A percentile compares a stretch with the other conserved stretches of the same genome.
Conservation (phyloP, 163 green algal genomes). For the Scenedesmus sp. region DNA sequence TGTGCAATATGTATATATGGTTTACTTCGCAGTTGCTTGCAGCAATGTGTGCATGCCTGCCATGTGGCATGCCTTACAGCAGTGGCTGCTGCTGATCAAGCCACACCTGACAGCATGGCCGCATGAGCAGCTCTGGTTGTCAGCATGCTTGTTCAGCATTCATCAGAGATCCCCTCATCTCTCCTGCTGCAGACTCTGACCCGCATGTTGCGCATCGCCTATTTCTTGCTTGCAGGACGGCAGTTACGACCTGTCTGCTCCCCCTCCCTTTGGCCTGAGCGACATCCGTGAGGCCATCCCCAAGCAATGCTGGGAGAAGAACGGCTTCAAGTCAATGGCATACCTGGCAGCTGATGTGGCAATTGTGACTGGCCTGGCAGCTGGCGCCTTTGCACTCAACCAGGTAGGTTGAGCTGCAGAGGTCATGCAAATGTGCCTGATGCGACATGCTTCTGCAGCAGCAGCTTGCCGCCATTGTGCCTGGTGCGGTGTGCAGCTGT, state of each 20-base stretch:
- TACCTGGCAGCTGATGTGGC: slow-evolving; percentile 86
- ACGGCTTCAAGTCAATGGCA: slow-evolving; percentile 79
- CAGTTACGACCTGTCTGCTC: slow-evolving; percentile 63
- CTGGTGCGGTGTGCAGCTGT: too few species aligned
- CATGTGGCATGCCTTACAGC: background rate
- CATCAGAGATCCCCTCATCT: too few species aligned
- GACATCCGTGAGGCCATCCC: slow-evolving; percentile 72
- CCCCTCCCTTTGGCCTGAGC: slow-evolving; percentile 67
- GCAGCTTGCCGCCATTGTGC: too few species aligned
- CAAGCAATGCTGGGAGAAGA: slow-evolving; percentile 89
- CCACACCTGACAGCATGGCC: background rate
- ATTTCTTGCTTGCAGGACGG: slow-evolving; percentile 52
- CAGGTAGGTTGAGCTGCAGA: background rate
- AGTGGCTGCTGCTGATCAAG: background rate
- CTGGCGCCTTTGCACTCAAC: slow-evolving; percentile 75
- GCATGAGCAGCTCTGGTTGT: background rate
- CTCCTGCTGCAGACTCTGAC: background rate
- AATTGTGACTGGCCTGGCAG: slow-evolving; percentile 87
- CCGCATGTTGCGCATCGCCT: background rate
- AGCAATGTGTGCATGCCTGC: background rate
- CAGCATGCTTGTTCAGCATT: too few species aligned
- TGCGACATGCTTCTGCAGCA: too few species aligned
- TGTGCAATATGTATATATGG: background rate
- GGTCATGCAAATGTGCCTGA: too few species aligned
- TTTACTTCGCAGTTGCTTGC: background rate